Conservation (phyloP, 2,329 filamentous ascomycete genomes). For the Nemania diffusa region DNA sequence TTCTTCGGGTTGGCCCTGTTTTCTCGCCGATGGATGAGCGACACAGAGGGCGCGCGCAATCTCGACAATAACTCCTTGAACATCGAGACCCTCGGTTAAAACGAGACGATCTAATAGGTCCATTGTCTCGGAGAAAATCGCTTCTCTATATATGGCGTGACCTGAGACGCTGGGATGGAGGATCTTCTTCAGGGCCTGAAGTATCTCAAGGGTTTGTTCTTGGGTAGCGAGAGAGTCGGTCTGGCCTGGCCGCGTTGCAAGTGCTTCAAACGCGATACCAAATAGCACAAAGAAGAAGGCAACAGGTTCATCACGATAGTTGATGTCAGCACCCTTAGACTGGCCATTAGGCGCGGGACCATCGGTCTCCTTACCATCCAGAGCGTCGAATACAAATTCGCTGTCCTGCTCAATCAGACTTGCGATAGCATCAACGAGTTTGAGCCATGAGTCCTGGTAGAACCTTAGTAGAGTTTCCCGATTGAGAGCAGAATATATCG, state of each 20-base stretch:
- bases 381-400: constrained; percentile 94
- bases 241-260: constrained; percentile 80
- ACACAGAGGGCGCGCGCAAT: constrained; percentile 92
- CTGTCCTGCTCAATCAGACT: constrained; percentile 98
- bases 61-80: constrained; percentile 92
- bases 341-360: constrained; percentile 60
- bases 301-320: constrained; percentile 96
- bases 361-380: constrained; percentile 81
- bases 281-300: constrained; percentile 99
- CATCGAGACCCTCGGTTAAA: constrained; percentile 86
- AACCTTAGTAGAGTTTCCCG: constrained; percentile 93
- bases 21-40: constrained; percentile 87
- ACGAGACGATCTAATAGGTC: constrained; percentile 93
- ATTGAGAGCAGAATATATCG: constrained; percentile 93
- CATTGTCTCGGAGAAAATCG: constrained; percentile 97
- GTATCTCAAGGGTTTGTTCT: constrained; percentile 86
- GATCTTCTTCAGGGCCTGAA: constrained; percentile 94
- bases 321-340: constrained; percentile 81
- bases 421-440: constrained; percentile 95
- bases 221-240: constrained; percentile 74
- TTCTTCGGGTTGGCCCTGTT: constrained; percentile 71
- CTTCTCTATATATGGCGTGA: constrained; percentile 94
- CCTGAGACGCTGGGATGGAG: constrained; percentile 93
- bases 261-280: constrained; percentile 93
- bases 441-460: constrained; percentile 97